phyloP scores from a whole-genome alignment of 1,139 yeast species.

The Lodderomyces orthopsilosis region DNA sequence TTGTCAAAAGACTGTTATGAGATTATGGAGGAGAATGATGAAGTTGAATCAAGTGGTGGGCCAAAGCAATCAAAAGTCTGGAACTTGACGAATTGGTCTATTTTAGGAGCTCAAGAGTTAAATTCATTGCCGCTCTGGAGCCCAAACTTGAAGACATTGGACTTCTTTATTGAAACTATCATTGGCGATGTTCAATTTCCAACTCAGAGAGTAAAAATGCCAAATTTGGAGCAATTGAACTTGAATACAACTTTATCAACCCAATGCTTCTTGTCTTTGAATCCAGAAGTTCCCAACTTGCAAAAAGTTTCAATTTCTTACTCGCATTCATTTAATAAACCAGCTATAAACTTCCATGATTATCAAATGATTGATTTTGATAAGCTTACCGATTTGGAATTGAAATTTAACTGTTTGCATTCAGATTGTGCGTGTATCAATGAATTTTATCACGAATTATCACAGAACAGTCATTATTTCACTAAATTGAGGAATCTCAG shows the following conservation, averaged over 20 bases:
- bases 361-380: conserved; percentile 9
- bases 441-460: conserved; percentile 13
- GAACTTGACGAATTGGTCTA: conserved; percentile 14
- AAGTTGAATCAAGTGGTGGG: conserved; percentile 2
- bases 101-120: conserved; percentile 12
- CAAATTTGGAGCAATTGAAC: conserved; percentile 8
- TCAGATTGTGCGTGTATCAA: conserved; percentile 14
- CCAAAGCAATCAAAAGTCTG: conserved; percentile 5
- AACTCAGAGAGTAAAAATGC: conserved; percentile 3
- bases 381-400: conserved; percentile 11
- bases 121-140: conserved; percentile 8
- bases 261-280: conserved; percentile 9
- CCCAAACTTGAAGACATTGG: conserved; percentile 12
- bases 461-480: conserved; percentile 5
- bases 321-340: conserved; percentile 13
- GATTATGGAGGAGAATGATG: conserved; percentile 15
- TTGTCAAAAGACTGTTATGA: conserved; percentile 8
- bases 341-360: conserved; percentile 8
- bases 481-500: conserved; percentile 11
- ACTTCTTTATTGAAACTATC: conserved; percentile 13
- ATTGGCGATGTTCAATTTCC: conserved; percentile 3
- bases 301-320: conserved; percentile 11
- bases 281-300: conserved; percentile 10
- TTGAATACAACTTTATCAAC: conserved; percentile 15
- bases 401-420: conserved; percentile 14